Conservation (phyloP, 331 rosid genomes). For the Stylosanthes scabra region DNA sequence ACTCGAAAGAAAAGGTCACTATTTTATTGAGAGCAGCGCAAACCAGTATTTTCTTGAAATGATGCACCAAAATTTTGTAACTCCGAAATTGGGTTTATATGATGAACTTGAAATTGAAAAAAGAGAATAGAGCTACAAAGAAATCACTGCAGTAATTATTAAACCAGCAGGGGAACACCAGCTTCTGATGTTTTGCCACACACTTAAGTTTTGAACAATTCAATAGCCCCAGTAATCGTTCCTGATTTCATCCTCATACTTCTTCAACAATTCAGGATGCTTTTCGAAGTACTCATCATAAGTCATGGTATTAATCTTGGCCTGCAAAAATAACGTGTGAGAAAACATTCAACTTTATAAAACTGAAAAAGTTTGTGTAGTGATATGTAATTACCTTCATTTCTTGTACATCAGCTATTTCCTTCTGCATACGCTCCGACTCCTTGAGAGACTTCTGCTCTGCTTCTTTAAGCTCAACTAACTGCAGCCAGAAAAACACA, state of each 20-base stretch:
- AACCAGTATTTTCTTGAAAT: conserved; percentile 1
- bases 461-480: conserved; percentile 93
- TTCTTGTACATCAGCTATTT: conserved; percentile 79
- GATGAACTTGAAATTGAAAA: conserved; percentile 20
- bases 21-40: not conserved
- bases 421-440: conserved; percentile 95
- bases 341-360: conserved; percentile 14
- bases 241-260: conserved; percentile 93
- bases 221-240: conserved; percentile 96
- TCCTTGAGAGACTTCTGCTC: conserved; percentile 84
- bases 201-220: conserved; percentile 41
- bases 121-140: conserved; percentile 47
- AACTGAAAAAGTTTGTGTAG: conserved; percentile 1
- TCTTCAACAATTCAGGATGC: conserved; percentile 92
- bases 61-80: conserved; percentile 34
- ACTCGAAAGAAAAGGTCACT: conserved; percentile 19
- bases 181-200: conserved; percentile 42
- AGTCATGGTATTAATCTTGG: conserved; percentile 89
- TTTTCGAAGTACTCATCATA: conserved; percentile 92
- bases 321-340: conserved; percentile 56
- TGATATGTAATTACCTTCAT: conserved; percentile 70
- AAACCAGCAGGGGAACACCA: conserved; percentile 43
- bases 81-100: conserved; percentile 26
- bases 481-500: conserved; percentile 52
- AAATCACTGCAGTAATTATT: conserved; percentile 56